Evolutionary conservation across 2,329 filamentous ascomycete genomes (phyloP).

Genomic region (Penicillium sp.): DNA sequence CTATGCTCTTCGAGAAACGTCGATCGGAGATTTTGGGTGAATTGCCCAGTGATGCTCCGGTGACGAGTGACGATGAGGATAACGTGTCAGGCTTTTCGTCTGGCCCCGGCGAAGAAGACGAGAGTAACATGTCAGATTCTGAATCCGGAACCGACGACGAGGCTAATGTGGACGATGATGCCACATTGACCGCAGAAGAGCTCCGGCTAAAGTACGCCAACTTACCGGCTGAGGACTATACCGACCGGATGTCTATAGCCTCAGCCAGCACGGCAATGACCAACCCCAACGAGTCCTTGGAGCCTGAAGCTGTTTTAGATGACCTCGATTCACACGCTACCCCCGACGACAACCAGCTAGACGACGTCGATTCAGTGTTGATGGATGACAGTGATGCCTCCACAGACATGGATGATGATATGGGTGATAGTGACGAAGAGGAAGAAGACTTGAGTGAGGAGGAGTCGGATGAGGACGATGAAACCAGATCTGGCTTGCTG

Average conservation of each 20-base stretch:
- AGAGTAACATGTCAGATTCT: slow-evolving; percentile 51
- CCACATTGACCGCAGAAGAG: slow-evolving; percentile 48
- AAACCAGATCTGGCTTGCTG: slow-evolving; percentile 44
- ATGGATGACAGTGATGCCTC: slow-evolving; percentile 49
- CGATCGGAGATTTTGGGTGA: slow-evolving; percentile 48
- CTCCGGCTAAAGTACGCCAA: slow-evolving; percentile 50
- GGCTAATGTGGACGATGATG: slow-evolving; percentile 44
- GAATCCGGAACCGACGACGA: slow-evolving; percentile 45
- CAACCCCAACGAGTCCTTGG: slow-evolving; percentile 20
- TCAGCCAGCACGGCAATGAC: slow-evolving; percentile 24
- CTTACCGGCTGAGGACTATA: slow-evolving; percentile 30
- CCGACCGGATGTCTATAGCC: slow-evolving; percentile 27
- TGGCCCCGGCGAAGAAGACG: slow-evolving; percentile 60
- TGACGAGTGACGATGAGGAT: slow-evolving; percentile 58
- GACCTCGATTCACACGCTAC: slow-evolving; percentile 21
- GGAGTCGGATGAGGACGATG: slow-evolving; percentile 42
- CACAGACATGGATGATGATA: slow-evolving; percentile 51
- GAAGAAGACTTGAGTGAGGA: slow-evolving; percentile 54
- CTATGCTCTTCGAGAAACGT: slow-evolving; percentile 50
- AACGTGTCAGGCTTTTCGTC: slow-evolving; percentile 43
- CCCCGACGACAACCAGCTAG: slow-evolving; percentile 36
- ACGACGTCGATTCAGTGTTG: slow-evolving; percentile 47
- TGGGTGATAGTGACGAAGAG: slow-evolving; percentile 48
- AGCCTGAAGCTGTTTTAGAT: slow-evolving; percentile 23
- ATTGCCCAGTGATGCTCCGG: slow-evolving; percentile 67